Base-by-base conservation (phyloP, 164 flowering plant species). In the Magnolia changhungtana region DNA sequence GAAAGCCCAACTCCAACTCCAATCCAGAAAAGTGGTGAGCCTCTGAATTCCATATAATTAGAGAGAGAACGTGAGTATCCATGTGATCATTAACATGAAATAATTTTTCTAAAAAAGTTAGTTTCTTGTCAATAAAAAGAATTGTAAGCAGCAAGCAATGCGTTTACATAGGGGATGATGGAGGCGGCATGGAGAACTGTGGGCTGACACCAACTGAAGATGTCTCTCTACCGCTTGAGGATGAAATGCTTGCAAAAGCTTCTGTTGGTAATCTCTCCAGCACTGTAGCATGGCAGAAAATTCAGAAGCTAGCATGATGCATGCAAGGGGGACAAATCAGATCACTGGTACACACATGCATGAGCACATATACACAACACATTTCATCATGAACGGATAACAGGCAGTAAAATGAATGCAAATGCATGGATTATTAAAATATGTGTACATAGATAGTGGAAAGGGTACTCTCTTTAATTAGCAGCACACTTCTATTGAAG, bases 1-100 rank as follows among this genome's bases (percentile, higher is more conserved):
- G 98, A 95, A 68, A 91, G 75, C 6, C 93, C 98, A 83, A 95
- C 97, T 67, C 98, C 98, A 81, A 95, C 92, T 75, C 92, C 97
- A 80, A 95, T 84, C 98, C 98, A 95, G 78, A 95, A 95, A 51
- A 95, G 90, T 23, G 98, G 98, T 3, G 97, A 91, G 7, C 97
- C 95, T 59, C 98, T 95, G 76, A 49, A 82, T 18, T 74, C 23
- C 24, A 80, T 58, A 79, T 72, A 24, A 63, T 51, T 65, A 27
- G 65, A 14, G 31, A 52, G 64, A 63, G 7, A 14, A 29, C 6
- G 27, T 64, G 23, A 64, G 67, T 64, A 69, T 31, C 16, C 23
- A 74, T 37, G 71, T 16, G 4, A 21, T 5, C 23, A 13, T 13
- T 19, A 13, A 59, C 63, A 59, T 13, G 9, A 19, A 59, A 59